Evolutionary conservation across 1,139 yeast genomes (phyloP), one percentile per base, ranked within the genome.

Genomic region (Zygoascus meyerae): DNA sequence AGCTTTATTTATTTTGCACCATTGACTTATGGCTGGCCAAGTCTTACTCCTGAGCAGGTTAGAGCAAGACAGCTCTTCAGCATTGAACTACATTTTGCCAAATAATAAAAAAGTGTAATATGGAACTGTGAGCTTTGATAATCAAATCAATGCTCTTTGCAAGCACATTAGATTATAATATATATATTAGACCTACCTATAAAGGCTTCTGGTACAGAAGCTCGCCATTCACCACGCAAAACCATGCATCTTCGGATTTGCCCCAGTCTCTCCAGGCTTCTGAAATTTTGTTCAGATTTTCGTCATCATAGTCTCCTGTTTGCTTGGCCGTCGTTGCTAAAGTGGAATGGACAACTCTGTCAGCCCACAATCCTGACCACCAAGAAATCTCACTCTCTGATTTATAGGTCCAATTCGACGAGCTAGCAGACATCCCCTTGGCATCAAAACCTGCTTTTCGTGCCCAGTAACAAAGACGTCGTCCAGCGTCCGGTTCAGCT

Each of bases 1-100:
- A 79, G 80, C 65, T 90, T 86, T 70, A 65, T 76, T 55, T 87
- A 75, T 72, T 86, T 82, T 63, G 79, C 89, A 30, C 95, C 97
- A 44, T 63, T 92, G 50, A 82, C 94, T 1, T 94, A 92, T 60
- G 99, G 98, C 55, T 78, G 81, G 60, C 76, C 78, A 11, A 60
- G 79, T 7, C 69, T 92, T 58, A 62, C 79, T 1, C 75, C 82
- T 7, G 81, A 72, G 36, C 83, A 86, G 63, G 83, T 90, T 28
- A 61, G 69, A 52, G 74, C 74, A 34, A 82, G 98, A 72, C 83
- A 89, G 68, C 83, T 92, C 84, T 72, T 89, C 64, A 81, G 84
- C 58, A 80, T 87, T 58, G 81, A 80, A 61, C 74, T 92, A 53
- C 97, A 90, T 63, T 90, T 81, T 63, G 79, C 92, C 52, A 89